Conservation (phyloP, 495 filamentous ascomycete genomes). For the Emericellopsis terricola region DNA sequence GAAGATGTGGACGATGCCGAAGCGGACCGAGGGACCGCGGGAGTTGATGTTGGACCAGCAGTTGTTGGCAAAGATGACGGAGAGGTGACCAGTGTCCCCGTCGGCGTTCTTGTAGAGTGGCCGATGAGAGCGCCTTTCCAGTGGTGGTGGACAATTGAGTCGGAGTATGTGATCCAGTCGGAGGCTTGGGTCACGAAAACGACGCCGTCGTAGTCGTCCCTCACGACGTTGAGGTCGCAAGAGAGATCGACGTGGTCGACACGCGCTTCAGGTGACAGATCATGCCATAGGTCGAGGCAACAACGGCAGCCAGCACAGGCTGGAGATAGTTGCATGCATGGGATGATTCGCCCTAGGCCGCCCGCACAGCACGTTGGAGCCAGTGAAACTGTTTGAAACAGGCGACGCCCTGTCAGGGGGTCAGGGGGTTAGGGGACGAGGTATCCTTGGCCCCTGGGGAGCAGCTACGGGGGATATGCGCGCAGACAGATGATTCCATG, state of each 20-base stretch:
- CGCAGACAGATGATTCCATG: too few relatives aligned
- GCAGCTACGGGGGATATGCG: too few relatives aligned
- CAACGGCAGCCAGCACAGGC: too few relatives aligned
- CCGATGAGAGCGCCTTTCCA: conserved; percentile 47
- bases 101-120: conserved; percentile 31
- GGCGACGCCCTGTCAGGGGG: too few relatives aligned
- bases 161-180: conserved; percentile 33
- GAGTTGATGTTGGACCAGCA: conserved; percentile 42
- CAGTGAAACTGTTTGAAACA: too few relatives aligned
- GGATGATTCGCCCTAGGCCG: too few relatives aligned
- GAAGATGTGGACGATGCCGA: conserved; percentile 38
- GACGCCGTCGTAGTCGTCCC: conserved; percentile 53
- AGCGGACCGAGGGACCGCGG: conserved; percentile 40
- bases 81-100: conserved; percentile 35
- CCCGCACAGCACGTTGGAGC: too few relatives aligned
- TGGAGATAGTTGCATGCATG: too few relatives aligned
- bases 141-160: conserved; percentile 41
- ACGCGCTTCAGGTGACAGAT: conserved; percentile 42
- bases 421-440: too few relatives aligned
- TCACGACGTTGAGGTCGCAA: conserved; percentile 33
- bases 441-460: too few relatives aligned
- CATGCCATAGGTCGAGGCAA: too few relatives aligned
- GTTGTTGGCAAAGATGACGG: conserved; percentile 45
- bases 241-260: conserved; percentile 51
- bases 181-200: conserved; percentile 39